A percentile compares a stretch with the other conserved stretches of the same genome.
phyloP scores from a whole-genome alignment of 345 rosid species.

The Pistacia integerrima region DNA sequence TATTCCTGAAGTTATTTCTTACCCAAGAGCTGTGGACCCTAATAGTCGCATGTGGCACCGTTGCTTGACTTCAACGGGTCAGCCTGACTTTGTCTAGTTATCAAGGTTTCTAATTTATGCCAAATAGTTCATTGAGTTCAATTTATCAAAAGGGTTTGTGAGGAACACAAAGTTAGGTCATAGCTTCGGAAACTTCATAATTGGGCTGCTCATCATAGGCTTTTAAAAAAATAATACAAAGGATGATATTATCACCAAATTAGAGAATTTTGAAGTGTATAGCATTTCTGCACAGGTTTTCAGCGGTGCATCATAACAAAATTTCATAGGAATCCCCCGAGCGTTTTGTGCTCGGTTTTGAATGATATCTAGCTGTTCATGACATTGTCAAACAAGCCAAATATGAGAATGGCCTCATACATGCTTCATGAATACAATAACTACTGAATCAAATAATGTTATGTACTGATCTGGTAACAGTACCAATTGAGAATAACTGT shows the following conservation, averaged over 20 bases:
- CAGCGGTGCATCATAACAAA: constrained; percentile 1
- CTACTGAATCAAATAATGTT: neutral
- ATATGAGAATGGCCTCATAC: neutral
- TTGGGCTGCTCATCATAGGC: constrained; percentile 16
- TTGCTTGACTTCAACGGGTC: constrained; percentile 96
- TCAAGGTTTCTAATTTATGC: constrained; percentile 24
- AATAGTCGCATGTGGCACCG: constrained; percentile 99
- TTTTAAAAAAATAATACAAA: constrained; percentile 21
- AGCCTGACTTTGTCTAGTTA: constrained; percentile 75
- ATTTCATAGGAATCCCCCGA: neutral
- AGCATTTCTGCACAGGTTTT: constrained; percentile 10
- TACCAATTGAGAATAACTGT: too few species aligned
- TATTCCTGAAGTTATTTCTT: constrained; percentile 88
- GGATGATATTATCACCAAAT: constrained; percentile 5
- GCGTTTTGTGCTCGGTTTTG: neutral
- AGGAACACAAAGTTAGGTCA: neutral
- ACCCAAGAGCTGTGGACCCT: constrained; percentile 86
- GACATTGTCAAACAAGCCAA: constrained; percentile 7
- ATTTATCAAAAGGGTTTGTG: neutral
- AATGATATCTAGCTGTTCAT: neutral
- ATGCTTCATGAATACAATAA: too few species aligned
- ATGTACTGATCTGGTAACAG: too few species aligned
- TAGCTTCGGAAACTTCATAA: neutral
- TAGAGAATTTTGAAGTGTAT: constrained; percentile 14
- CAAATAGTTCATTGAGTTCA: neutral